These are phyloP conservation scores for Cytospora schulzeri DNA, from an alignment of 2,329 filamentous ascomycete genomes.

Conservation along the genomic window DNA sequence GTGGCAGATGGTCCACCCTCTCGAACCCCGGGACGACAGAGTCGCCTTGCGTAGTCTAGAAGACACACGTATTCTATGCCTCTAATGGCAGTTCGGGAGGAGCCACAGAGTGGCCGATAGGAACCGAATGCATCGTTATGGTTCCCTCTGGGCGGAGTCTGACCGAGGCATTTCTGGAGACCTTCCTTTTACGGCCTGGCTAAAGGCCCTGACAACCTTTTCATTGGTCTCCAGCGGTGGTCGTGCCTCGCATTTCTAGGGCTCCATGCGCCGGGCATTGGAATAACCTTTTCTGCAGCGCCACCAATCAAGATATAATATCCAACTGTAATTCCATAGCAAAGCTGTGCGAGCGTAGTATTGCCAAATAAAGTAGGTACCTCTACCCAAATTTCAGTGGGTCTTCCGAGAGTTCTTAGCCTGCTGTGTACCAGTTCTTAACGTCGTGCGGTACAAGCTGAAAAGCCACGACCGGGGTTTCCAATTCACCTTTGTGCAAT, in stretches of 20 bases:
- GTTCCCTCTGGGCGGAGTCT: neutral
- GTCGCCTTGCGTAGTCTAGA: neutral
- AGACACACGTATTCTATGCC: conserved; percentile 7
- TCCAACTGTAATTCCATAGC: neutral
- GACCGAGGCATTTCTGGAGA: neutral
- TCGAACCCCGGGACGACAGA: neutral
- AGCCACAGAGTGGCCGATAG: conserved; percentile 9
- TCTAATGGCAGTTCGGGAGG: conserved; percentile 9
- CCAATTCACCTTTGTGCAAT: no score
- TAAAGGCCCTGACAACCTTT: neutral
- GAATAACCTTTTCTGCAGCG: neutral
- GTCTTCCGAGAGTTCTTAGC: no score
- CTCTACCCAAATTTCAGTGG: no score
- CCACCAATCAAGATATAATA: neutral
- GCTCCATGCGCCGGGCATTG: neutral
- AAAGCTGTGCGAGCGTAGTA: neutral
- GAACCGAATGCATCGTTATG: neutral
- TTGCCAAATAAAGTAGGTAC: no score
- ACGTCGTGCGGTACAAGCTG: no score
- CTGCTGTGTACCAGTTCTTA: no score
- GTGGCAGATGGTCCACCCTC: neutral
- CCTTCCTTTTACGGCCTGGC: conserved; percentile 12
- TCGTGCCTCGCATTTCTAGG: neutral
- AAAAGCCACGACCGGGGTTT: no score
- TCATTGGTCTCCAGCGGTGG: neutral